Evolutionary conservation across 331 rosid species (phyloP), one percentile per base, ranked within the genome.

Genomic region (Malus hybrid): DNA sequence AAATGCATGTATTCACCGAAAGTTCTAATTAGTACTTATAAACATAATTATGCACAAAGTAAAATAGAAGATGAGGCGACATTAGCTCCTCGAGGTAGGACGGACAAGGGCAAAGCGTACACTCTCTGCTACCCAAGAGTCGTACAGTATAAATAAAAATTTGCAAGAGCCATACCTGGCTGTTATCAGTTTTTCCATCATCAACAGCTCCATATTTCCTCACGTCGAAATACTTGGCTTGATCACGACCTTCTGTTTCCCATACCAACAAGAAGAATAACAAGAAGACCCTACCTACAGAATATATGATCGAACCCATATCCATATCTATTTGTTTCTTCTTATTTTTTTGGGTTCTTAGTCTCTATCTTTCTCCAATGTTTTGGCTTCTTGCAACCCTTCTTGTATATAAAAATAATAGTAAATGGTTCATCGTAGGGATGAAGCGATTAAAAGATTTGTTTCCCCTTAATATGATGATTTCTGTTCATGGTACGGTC

Each of bases 181-280:
- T 76, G 74, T 83, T 76, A 33, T 83, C 84, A 3, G 84, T 68
- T 68, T 24, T 28, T 14, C 79, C 87, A 36, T 72, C 71, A 13
- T 68, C 75, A 20, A 72, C 52, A 22, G 81, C 82, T 16, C 84
- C 87, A 56, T 83, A 83, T 2, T 69, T 12, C 50, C 80, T 32
- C 44, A 79, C 87, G 58, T 80, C 56, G 82, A 79, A 83, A 53
- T 72, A 6, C 26, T 56, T 83, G 9, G 71, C 56, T 18, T 7
- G 39, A 5, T 14, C 79, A 55, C 33, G 33, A 63, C 52, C 76
- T 66, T 66, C 48, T 75, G 28, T 65, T 36, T 15, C 57, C 66
- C 66, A 70, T 36, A 67, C 56, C 36, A 83, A 26, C 19, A 76
- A 74, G 66, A 77, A 77, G n/a, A 48, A 24, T 10, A 65, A 16